Evolutionary conservation across 2,329 filamentous ascomycete species (phyloP).

Genomic region (Verticillium dahliae): DNA sequence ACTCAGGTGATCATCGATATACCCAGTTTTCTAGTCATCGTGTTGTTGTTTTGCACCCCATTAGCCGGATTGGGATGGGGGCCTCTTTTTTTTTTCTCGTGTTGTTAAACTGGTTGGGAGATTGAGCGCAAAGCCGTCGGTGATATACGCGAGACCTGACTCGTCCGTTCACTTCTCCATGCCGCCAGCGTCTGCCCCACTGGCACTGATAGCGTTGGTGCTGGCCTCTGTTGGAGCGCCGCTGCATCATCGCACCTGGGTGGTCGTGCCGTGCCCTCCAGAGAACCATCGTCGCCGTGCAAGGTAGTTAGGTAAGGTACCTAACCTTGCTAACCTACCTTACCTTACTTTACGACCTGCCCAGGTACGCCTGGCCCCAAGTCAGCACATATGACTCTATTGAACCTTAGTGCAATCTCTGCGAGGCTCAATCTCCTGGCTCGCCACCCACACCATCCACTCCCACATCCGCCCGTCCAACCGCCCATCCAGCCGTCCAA

Average conservation of each 20-base stretch:
- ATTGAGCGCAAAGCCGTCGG: not conserved
- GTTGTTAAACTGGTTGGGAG: not conserved
- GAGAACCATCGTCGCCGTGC: no score
- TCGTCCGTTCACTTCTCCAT: not conserved
- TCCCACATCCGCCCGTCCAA: not conserved
- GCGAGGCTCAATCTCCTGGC: not conserved
- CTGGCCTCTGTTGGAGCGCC: not conserved
- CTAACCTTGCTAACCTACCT: no score
- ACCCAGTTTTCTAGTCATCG: not conserved
- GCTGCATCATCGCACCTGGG: not conserved
- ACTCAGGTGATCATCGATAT: not conserved
- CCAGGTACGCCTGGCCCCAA: no score
- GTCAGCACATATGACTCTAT: not conserved
- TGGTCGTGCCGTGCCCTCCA: no score
- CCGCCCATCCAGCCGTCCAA: not conserved
- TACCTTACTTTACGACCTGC: no score
- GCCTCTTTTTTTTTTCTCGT: not conserved
- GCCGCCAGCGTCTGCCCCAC: not conserved
- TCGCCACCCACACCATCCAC: not conserved
- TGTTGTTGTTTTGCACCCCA: not conserved
- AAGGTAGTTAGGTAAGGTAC: no score
- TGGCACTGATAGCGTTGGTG: not conserved
- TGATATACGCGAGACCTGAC: not conserved
- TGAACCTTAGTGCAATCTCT: not conserved
- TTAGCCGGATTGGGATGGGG: not conserved